Evolutionary conservation across 208 protist species (phyloP).

Genomic region (Leishmania turanica): DNA sequence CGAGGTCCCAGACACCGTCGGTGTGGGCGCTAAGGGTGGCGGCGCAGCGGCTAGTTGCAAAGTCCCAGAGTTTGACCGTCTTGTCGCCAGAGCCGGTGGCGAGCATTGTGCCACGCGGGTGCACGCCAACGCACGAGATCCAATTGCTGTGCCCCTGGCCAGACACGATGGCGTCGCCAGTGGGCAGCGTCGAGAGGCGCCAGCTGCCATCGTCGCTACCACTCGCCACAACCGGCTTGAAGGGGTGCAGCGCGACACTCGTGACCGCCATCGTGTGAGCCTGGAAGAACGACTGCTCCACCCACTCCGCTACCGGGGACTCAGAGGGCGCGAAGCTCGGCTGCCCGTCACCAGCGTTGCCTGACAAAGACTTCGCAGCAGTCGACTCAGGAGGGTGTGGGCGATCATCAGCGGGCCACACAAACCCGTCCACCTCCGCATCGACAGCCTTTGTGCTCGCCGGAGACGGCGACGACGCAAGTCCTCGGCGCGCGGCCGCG

Average conservation of each 20-base stretch:
- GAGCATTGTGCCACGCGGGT: slow-evolving; percentile 93
- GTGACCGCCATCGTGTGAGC: slow-evolving; percentile 91
- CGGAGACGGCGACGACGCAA: slow-evolving; percentile 1
- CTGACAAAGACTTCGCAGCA: background rate
- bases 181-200: slow-evolving; percentile 93
- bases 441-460: slow-evolving; percentile 13
- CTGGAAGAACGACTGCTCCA: slow-evolving; percentile 67
- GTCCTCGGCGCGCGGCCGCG: slow-evolving; percentile 7
- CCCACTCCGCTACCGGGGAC: slow-evolving; percentile 53
- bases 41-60: slow-evolving; percentile 85
- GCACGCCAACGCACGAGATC: slow-evolving; percentile 87
- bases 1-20: slow-evolving; percentile 94
- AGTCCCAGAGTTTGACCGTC: slow-evolving; percentile 98
- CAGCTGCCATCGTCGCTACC: slow-evolving; percentile 96
- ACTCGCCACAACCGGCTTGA: slow-evolving; percentile 95
- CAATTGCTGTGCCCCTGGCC: slow-evolving; percentile 96
- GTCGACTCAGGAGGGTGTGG: slow-evolving; percentile 8
- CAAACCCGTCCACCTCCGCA: slow-evolving; percentile 35
- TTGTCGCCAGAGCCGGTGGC: slow-evolving; percentile 96
- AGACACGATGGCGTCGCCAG: slow-evolving; percentile 94
- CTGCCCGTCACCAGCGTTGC: background rate
- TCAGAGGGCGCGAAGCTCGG: background rate
- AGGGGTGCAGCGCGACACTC: slow-evolving; percentile 91
- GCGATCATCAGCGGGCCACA: slow-evolving; percentile 80
- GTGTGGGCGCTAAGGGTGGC: slow-evolving; percentile 94